Evolutionary conservation across 2,329 filamentous ascomycete genomes (phyloP), one percentile per base, ranked within the genome.

Genomic region (Neofusicoccum sp.): DNA sequence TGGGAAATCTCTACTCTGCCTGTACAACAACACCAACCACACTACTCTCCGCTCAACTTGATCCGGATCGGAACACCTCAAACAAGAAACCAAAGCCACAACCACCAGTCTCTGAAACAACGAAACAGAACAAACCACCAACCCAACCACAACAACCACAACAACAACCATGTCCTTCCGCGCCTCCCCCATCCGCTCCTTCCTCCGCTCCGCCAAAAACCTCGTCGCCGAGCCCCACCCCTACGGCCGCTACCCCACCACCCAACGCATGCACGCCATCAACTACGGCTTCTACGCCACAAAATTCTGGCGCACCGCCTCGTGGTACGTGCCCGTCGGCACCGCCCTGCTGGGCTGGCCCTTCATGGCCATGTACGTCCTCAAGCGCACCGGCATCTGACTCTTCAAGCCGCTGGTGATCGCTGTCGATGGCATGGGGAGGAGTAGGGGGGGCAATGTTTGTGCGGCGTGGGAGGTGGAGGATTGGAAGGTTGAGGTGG

Each of bases 201-300:
- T 74, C 65, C 38, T 51, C 41, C 60, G 60, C 62, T 68, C 72
- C 65, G 66, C 73, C 65, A 69, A 71, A 65, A 66, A 64, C 57
- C 67, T 70, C 20, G 62, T 72, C 26, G 67, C 67, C 62, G 73
- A 75, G 54, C 69, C 72, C 1, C 73, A 75, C 63, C 73, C 73
- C 4, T 71, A 71, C 60, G 68, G 66, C 5, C 70, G 73, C 45
- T 70, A 69, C 62, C 70, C 72, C 1, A 57, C 68, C 1, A 65
- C 67, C 58, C 62, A 65, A 30, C 60, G 71, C 1, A 70, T 73
- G 30, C 41, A 69, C 8, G 66, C 70, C 40, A 64, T 68, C 40
- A 69, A 64, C 12, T 63, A 61, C 8, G 64, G 68, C 34, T 67
- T 70, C 41, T 58, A 58, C 36, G 53, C 34, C 43, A 63, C 63